Base-by-base conservation (phyloP, 1,284 basidiomycete species). In the Phellinidium pouzarii region DNA sequence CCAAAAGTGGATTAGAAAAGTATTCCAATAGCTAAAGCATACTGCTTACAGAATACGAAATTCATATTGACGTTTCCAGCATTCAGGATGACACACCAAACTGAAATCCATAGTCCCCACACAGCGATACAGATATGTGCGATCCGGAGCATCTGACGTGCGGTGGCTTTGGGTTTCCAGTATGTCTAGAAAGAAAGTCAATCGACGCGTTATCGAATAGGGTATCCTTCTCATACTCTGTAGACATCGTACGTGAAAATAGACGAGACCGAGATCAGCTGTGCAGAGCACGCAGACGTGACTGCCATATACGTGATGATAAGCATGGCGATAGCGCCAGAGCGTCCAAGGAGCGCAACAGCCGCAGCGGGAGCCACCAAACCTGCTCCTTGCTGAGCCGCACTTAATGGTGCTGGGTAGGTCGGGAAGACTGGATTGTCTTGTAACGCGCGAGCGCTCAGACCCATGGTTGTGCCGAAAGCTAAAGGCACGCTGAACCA, bases 401-500 rank as follows among this genome's bases (percentile, higher is more conserved):
- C 61, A 1, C 75, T 76, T n/a, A 78, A 61, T 0, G 74, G 71
- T 44, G 72, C 68, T 0, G 77, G 77, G 56, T 73, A 80, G 0
- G 78, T 79, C 3, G 77, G 76, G 58, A 78, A 78, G 26, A 65
- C 68, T 1, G 77, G 75, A 57, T 77, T 70, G 53, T 64, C 65
- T 20, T 73, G 61, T 14, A 81, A 68, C 0, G 73, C 79, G n/a
- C 77, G 67, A 0, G 78, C 78, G 17, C 75, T 71, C 5, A 82
- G 66, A 5, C 80, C 80, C 49, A 82, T 67, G 50, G 76, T 76
- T 23, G 78, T 78, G 1, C 76, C 79, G 58, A 80, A 80, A 0
- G 74, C 71, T 65, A 77, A 78, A 3, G 80, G 80, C 3, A 82
- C 75, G 3, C 78, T 76, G 53, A 81, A 81, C 80, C 81, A 83